Percentiles rank a stretch among this genome's conserved stretches.
Conservation (phyloP, 345 rosid genomes). For the Theobroma cacao region DNA sequence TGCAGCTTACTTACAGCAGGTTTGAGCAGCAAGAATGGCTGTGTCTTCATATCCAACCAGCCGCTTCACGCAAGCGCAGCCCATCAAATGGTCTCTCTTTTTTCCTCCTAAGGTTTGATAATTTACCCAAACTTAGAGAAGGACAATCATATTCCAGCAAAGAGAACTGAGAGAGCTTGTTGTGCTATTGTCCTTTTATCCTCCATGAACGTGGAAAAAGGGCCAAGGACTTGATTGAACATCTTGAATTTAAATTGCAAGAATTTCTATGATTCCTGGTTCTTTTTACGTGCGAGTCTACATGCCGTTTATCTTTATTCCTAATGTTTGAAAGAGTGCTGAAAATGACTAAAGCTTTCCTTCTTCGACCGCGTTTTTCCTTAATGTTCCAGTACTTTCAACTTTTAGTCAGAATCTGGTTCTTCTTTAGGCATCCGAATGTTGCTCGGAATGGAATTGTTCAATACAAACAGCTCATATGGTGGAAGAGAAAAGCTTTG, state of each 20-base stretch:
- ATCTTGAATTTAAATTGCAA: not conserved
- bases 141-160: not conserved
- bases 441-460: not conserved
- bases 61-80: constrained; percentile 6
- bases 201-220: not conserved
- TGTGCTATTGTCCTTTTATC: not conserved
- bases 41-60: constrained; percentile 45
- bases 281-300: not conserved
- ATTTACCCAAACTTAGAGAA: not conserved
- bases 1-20: constrained; percentile 58
- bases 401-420: not conserved
- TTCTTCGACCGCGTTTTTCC: no score
- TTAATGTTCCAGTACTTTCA: not conserved
- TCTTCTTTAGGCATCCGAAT: not conserved
- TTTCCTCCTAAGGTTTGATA: not conserved
- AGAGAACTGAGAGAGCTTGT: not conserved
- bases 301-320: not conserved
- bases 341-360: not conserved
- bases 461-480: not conserved
- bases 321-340: not conserved
- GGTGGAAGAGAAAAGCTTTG: not conserved
- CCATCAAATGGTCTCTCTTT: not conserved
- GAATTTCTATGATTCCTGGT: not conserved
- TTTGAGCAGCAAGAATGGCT: constrained; percentile 65
- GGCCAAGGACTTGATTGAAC: not conserved